Percentiles rank a stretch among this genome's conserved stretches.
These are phyloP conservation scores for Omphalotus guepiniiformis DNA, from an alignment of 768 basidiomycete species.

Conservation along the genomic window DNA sequence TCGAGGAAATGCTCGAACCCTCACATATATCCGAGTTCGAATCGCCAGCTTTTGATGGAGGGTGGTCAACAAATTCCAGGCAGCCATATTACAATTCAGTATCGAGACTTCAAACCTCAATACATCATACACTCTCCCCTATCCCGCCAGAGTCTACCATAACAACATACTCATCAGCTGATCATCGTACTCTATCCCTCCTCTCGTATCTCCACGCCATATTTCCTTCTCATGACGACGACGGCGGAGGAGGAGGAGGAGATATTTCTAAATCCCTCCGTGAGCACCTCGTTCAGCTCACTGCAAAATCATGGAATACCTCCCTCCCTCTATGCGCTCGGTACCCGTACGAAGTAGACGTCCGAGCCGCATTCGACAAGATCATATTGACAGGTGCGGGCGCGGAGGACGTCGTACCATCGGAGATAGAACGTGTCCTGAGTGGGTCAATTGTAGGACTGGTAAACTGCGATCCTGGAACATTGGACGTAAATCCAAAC, in stretches of 20 bases:
- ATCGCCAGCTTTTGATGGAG: slow-evolving; percentile 19
- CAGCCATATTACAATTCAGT: too few species aligned
- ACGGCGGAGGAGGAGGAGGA: slow-evolving; percentile 24
- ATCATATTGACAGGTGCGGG: slow-evolving; percentile 68
- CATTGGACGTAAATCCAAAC: slow-evolving; percentile 31
- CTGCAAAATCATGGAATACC: slow-evolving; percentile 56
- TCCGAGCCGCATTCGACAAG: slow-evolving; percentile 49
- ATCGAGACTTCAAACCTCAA: not conserved
- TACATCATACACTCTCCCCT: not conserved
- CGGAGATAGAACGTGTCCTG: slow-evolving; percentile 67
- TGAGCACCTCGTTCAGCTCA: not conserved
- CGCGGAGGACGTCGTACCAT: slow-evolving; percentile 69
- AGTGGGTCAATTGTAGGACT: slow-evolving; percentile 82
- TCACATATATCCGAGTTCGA: slow-evolving; percentile 56
- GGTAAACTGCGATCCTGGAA: slow-evolving; percentile 45
- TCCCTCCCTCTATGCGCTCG: slow-evolving; percentile 60
- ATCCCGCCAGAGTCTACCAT: slow-evolving; percentile 24
- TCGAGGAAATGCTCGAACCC: slow-evolving; percentile 63
- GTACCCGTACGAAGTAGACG: slow-evolving; percentile 71
- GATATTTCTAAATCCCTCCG: not conserved
- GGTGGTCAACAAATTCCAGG: slow-evolving; percentile 6
- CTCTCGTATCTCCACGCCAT: slow-evolving; percentile 76
- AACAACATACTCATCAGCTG: slow-evolving; percentile 50
- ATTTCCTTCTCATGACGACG: slow-evolving; percentile 20
- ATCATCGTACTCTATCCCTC: slow-evolving; percentile 64